Percentiles rank a stretch among this genome's conserved stretches.
Conservation (phyloP, 1,284 basidiomycete species). For the Pyrrhoderma lamaoense region DNA sequence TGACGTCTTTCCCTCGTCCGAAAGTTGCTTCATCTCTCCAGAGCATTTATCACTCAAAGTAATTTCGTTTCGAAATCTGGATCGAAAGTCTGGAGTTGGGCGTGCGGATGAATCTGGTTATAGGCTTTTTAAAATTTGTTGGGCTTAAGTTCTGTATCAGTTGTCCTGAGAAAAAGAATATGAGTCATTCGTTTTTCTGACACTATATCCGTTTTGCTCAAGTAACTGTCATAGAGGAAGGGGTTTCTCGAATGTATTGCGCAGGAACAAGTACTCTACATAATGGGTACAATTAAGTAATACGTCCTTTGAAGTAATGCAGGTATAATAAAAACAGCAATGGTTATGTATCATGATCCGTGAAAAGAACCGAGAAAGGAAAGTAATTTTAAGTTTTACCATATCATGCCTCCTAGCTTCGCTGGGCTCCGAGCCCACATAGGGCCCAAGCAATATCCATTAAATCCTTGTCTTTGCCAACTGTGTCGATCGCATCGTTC, state of each 20-base stretch:
- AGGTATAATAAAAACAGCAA: not conserved
- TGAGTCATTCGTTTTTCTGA: too few relatives aligned
- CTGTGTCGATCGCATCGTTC: not conserved
- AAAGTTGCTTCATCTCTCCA: not conserved
- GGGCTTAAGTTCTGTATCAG: slow-evolving; percentile 29
- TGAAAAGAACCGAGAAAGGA: slow-evolving; percentile 1
- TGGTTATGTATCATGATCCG: not conserved
- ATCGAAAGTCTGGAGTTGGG: slow-evolving; percentile 44
- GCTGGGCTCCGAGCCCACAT: slow-evolving; percentile 10
- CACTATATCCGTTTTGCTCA: too few relatives aligned
- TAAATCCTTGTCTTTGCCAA: slow-evolving; percentile 8
- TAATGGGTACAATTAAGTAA: too few relatives aligned
- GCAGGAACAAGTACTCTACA: too few relatives aligned
- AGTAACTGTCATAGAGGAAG: too few relatives aligned
- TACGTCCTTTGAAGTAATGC: not conserved
- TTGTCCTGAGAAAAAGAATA: not conserved
- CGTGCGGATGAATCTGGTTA: slow-evolving; percentile 67
- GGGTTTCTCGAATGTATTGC: too few relatives aligned
- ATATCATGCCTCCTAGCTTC: not conserved
- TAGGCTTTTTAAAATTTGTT: slow-evolving; percentile 60
- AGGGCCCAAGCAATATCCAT: slow-evolving; percentile 15
- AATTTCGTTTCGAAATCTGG: slow-evolving; percentile 38
- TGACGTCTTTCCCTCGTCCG: slow-evolving; percentile 39
- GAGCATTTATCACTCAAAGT: slow-evolving; percentile 32
- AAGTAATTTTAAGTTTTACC: not conserved